Evolutionary conservation across 2,329 filamentous ascomycete genomes (phyloP), one percentile per base, ranked within the genome.

Genomic region (Colletotrichum incanum): DNA sequence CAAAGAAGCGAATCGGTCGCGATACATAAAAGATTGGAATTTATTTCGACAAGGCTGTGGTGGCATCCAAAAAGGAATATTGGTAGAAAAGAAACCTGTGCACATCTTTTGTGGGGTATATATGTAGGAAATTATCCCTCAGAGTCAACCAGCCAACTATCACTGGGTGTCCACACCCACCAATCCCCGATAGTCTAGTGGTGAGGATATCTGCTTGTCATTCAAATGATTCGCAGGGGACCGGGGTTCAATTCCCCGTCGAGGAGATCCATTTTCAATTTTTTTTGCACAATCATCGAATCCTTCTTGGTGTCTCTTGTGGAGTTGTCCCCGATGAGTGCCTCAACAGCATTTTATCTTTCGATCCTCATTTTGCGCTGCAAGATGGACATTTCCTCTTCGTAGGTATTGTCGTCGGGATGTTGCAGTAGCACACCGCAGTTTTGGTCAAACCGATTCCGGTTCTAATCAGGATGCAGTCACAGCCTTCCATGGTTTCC

Each of bases 151-250:
- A 52, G 31, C 14, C 49, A 52, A 11, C 47, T 64, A 66, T 59
- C 50, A 66, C 18, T 62, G 59, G 59, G 18, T 50, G 59, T 0
- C 1, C 11, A 49, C 6, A 65, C 41, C 49, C 41, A 26, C 52
- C 5, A 39, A 43, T 72, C 69, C 69, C 61, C 65, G 69, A 72
- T 72, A 72, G 69, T 72, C 69, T 72, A 72, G 69, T 72, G 69
- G 69, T 72, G 69, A 72, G 69, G 69, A 72, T 72, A 72, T 72
- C 69, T 52, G 69, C 69, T 72, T 72, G 69, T 72, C 69, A 72
- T 14, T 41, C 4, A 20, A 5, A 43, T 39, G 41, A 62, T 50
- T 67, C 69, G 69, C 69, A 52, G 69, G 69, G 69, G 69, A 69
- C 69, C 69, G 69, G 69, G 69, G 65, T 72, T 72, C 69, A 72